Evolutionary conservation across 108 stramenopile species (phyloP), one percentile per base, ranked within the genome.

Genomic region (Discostella stelligeroides): DNA sequence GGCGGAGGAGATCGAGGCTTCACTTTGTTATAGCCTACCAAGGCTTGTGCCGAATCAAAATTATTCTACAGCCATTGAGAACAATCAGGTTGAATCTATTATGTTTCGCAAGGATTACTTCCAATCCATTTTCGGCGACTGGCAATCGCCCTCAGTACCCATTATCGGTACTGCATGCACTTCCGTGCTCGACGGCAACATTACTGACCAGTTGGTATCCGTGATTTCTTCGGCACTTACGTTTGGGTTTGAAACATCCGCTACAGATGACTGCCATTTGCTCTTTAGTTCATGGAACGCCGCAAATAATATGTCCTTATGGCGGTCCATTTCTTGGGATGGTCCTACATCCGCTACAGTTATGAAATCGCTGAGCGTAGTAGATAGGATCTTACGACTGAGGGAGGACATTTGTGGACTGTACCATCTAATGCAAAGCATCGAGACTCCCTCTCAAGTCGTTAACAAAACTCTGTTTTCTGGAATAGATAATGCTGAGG

Each of bases 231-330:
- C 13, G 17, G 66, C 71, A 9, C 83, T 94, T 24, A 48, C 61
- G 1, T 17, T 86, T 29, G 88, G 87, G 2, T 85, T 91, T 43
- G 41, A 60, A 30, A 70, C 82, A 38, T 81, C 86, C 8, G 24
- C 46, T 21, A 40, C 63, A 1, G 92, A 94, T 72, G 61, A 72
- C 27, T 79, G 88, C 34, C 77, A 88, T 57, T 65, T 94, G 37
- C 53, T 94, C 29, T 87, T 86, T 66, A 79, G 89, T 9, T 71
- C 89, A 13, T 94, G 92, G 92, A 89, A 86, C 70, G 82, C 84
- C 2, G 57, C 85, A 0, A 85, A 78, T 12, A 86, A 89, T 51
- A 49, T 82, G 12, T 20, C 60, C 50, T 70, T 68, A 20, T 80
- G 73, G 73, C 70, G 37, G 1, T 27, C 79, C 17, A 15, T 25